These are phyloP conservation scores for Clavispora asparagi DNA, from an alignment of 805 yeast genomes.

Conservation along the genomic window DNA sequence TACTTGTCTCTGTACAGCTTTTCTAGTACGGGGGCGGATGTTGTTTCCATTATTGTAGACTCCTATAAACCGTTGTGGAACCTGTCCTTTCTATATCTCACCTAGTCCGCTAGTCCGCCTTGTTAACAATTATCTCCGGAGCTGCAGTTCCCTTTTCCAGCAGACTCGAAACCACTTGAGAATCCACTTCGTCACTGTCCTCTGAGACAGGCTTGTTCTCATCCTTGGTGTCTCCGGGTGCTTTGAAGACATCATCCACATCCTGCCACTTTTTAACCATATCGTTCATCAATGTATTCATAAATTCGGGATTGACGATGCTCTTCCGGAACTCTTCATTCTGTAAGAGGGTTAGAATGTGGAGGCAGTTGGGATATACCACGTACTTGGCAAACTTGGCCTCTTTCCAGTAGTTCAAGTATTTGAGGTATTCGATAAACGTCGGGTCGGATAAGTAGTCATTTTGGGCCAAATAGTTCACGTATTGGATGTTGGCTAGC, in stretches of 20 bases:
- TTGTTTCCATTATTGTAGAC: neutral
- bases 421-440: constrained; percentile 71
- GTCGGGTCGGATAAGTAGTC: constrained; percentile 65
- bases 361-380: constrained; percentile 86
- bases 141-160: neutral
- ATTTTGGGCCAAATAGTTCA: constrained; percentile 82
- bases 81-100: neutral
- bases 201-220: neutral
- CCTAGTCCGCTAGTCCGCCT: neutral
- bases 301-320: constrained; percentile 51
- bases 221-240: neutral
- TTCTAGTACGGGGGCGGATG: no score
- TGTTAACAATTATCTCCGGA: neutral
- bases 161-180: neutral
- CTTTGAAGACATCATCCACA: constrained; percentile 12
- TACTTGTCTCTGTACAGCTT: no score
- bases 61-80: neutral
- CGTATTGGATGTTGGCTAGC: constrained; percentile 81
- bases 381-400: constrained; percentile 66
- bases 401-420: constrained; percentile 79
- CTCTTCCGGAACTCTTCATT: constrained; percentile 48
- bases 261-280: constrained; percentile 71
- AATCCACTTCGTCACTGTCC: neutral
- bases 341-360: constrained; percentile 62
- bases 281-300: constrained; percentile 61